Conservation (phyloP, 106 monocot species). For the Iris macrosiphon region DNA sequence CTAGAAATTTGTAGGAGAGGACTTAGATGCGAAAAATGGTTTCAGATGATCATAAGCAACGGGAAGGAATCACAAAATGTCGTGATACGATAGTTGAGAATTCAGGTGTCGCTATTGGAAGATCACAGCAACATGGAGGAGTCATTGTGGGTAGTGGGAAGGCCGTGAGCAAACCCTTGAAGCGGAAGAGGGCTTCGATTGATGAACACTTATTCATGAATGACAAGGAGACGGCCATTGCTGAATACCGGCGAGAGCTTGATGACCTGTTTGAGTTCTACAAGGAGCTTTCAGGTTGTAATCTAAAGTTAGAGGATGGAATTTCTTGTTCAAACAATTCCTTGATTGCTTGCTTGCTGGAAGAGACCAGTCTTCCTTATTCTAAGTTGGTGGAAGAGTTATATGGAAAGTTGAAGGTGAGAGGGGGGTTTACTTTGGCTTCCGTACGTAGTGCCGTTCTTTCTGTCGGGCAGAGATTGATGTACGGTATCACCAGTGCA, state of each 20-base stretch:
- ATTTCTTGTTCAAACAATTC: conserved; percentile 21
- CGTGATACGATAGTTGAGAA: too few relatives aligned
- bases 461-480: conserved; percentile 58
- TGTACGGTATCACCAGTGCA: conserved; percentile 49
- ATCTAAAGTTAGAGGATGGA: conserved; percentile 19
- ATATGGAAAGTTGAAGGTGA: conserved; percentile 43
- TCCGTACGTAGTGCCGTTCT: conserved; percentile 42
- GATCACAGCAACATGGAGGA: too few relatives aligned
- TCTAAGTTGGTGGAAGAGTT: conserved; percentile 63
- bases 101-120: too few relatives aligned
- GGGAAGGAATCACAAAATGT: too few relatives aligned
- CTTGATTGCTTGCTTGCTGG: conserved; percentile 51
- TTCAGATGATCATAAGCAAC: too few relatives aligned
- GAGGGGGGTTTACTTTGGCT: conserved; percentile 37
- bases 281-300: conserved; percentile 27
- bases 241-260: conserved; percentile 35
- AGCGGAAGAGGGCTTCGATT: conserved; percentile 41
- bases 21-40: too few relatives aligned
- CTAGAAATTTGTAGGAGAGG: too few relatives aligned
- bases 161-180: too few relatives aligned
- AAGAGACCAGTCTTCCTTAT: conserved; percentile 61
- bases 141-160: too few relatives aligned
- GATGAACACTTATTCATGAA: conserved; percentile 3
- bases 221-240: conserved; percentile 20
- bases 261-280: conserved; percentile 51